Base-by-base conservation (phyloP, 148 eudicot species). In the Spergularia marina region DNA sequence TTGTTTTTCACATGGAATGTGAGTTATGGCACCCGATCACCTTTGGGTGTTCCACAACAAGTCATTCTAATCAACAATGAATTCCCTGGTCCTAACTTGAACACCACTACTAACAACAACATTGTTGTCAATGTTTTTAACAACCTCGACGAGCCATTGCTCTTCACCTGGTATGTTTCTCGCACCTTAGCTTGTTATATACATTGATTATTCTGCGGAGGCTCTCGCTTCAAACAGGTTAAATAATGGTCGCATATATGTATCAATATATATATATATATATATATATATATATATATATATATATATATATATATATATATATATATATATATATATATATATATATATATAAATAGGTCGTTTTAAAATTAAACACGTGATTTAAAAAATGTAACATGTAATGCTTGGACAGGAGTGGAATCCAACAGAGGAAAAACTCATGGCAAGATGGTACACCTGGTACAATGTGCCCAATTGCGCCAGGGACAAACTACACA, bases 391-490 rank as follows among this genome's bases (percentile, higher is more conserved):
- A 30, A 30, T 30, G 36, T 30, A 30, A 30, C 36, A 30, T 30
- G 36, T 30, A 30, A 30, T 30, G 36, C 36, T 78, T 13, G 53
- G 14, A 21, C 12, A 83, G 86, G 94, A 79, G 74, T 55, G 94
- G 94, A 7, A 60, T 90, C 65, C 88, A 90, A 39, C 91, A 83
- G 58, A 82, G 90, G 81, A 90, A 86, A 79, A 90, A 88, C 58
- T 86, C 90, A 0, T 90, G 94, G 94, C 84, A 83, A 75, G 94
- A 90, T 12, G 94, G 94, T 2, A 78, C 79, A 47, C 81, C 77
- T 0, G 94, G 91, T 0, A 87, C 94, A 3, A 84, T 51, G 81
- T 90, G 94, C 63, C 89, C 94, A 10, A 87, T 87, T 21, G 73
- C 13, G 30, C 90, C 94, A 3, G 91, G 91, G 0, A 78, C 83